Percentiles rank a stretch among this genome's conserved stretches.
phyloP scores from a whole-genome alignment of 371 early-diverging fungal genomes.

The Lichtheimia hyalospora region DNA sequence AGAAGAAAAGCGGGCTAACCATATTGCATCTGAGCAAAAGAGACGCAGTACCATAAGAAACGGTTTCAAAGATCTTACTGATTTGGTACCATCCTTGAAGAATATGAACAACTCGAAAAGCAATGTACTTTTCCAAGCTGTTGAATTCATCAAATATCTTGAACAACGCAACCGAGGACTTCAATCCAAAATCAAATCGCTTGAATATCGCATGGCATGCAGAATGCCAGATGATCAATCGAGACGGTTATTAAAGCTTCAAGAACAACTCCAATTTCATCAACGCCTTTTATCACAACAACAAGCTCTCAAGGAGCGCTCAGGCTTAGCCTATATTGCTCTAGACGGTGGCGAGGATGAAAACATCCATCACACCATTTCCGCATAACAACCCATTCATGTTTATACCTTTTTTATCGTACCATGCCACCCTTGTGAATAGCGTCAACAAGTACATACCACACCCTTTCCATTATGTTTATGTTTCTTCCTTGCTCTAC shows the following conservation, averaged over 20 bases:
- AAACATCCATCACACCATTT: slow-evolving; percentile 1
- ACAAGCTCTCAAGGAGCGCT: slow-evolving; percentile 5
- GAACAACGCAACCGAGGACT: slow-evolving; percentile 50
- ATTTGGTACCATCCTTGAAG: slow-evolving; percentile 77
- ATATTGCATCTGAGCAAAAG: slow-evolving; percentile 92
- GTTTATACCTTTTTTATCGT: neutral
- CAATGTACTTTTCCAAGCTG: slow-evolving; percentile 58
- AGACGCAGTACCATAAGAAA: slow-evolving; percentile 82
- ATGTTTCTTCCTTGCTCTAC: neutral
- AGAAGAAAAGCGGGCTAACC: slow-evolving; percentile 86
- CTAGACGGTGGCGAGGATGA: neutral
- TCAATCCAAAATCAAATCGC: slow-evolving; percentile 45
- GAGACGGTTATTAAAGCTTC: slow-evolving; percentile 32
- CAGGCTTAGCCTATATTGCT: neutral
- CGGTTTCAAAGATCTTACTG: slow-evolving; percentile 82
- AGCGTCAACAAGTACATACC: neutral
- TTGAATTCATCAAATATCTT: slow-evolving; percentile 49
- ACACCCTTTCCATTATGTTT: neutral
- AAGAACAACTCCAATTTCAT: slow-evolving; percentile 39
- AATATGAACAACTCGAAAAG: slow-evolving; percentile 58
- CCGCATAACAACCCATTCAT: slow-evolving; percentile 1
- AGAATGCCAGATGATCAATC: slow-evolving; percentile 41
- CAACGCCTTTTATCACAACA: slow-evolving; percentile 31
- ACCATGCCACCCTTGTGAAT: neutral
- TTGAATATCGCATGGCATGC: slow-evolving; percentile 49